These are phyloP conservation scores for Stereum hirsutum DNA, from an alignment of 1,284 basidiomycete genomes.

Conservation along the genomic window DNA sequence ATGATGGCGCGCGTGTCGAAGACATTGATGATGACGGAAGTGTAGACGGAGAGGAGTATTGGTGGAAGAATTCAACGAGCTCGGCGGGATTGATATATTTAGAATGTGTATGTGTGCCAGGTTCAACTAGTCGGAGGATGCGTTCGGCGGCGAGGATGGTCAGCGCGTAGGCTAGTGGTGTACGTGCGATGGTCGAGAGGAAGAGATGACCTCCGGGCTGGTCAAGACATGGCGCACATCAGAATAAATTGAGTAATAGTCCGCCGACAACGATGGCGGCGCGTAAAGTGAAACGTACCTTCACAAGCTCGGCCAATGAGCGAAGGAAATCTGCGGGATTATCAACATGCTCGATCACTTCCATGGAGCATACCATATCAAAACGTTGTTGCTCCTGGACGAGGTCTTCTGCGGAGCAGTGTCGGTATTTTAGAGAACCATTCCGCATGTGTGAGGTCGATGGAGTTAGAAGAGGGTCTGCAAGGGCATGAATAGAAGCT, in stretches of 20 bases:
- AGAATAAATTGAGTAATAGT: not conserved
- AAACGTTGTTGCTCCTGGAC: conserved; percentile 55
- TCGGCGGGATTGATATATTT: conserved; percentile 91
- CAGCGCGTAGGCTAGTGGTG: conserved; percentile 81
- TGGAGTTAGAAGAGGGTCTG: conserved; percentile 52
- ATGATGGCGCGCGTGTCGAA: too few relatives aligned
- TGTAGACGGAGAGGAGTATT: conserved; percentile 23
- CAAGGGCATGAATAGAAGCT: conserved; percentile 75
- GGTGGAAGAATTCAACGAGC: conserved; percentile 77
- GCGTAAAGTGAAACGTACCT: conserved; percentile 38
- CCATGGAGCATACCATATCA: conserved; percentile 96
- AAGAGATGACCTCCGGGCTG: conserved; percentile 95
- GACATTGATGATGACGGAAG: too few relatives aligned
- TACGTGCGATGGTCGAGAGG: conserved; percentile 94
- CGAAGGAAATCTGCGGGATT: conserved; percentile 81
- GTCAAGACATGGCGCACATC: not conserved
- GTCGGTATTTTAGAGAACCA: conserved; percentile 53
- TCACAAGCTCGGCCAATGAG: conserved; percentile 77
- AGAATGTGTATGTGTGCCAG: conserved; percentile 86
- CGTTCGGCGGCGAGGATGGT: conserved; percentile 91
- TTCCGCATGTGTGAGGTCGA: conserved; percentile 17
- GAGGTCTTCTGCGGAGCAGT: conserved; percentile 74
- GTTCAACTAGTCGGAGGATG: conserved; percentile 73
- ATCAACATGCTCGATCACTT: conserved; percentile 97
- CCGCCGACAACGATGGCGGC: not conserved